Base-by-base conservation (phyloP, 495 filamentous ascomycete genomes). In the Neurospora intermedia region DNA sequence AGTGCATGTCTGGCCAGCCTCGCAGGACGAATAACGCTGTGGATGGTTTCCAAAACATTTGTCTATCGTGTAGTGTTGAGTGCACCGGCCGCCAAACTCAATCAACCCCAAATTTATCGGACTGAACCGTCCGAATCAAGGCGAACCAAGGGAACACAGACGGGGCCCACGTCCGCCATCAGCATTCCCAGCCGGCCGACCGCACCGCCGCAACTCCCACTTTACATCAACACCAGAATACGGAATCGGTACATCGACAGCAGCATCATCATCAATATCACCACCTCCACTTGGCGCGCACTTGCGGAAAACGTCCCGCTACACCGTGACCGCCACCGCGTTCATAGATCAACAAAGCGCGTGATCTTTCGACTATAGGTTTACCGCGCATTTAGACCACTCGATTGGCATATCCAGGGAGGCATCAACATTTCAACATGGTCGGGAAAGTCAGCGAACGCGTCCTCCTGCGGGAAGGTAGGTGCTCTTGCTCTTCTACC, bases 391-490 rank as follows among this genome's bases (percentile, higher is more conserved):
- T 66, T 1, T 5, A 35, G 15, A 66, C 54, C 13, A 38, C 27
- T 66, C 27, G 54, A 66, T 66, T 4, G 54, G 54, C 54, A 66
- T 18, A 66, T 38, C 27, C 23, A 59, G 48, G 48, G 48, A 59
- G 20, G 11, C 20, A 59, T 20, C 20, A 1, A 27, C 11, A 59
- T 18, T 62, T 46, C 73, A 82, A 62, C 39, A 86, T 86, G 85
- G 85, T 86, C 48, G 85, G 85, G 45, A 86, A 86, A 80, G 85
- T 86, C 69, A 86, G 84, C 81, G 85, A 86, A 78, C 84, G 84
- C 76, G 85, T 86, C 74, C 85, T 86, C 77, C 79, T 83, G 6
- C 75, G 85, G 78, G 85, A 86, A 82, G 84, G 84, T 86, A 73
- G 69, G 80, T 75, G 40, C 66, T 69, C 23, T 71, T 1, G 18